Base-by-base conservation (phyloP, 2,329 filamentous ascomycete species). In the Tolypocladium sp. region DNA sequence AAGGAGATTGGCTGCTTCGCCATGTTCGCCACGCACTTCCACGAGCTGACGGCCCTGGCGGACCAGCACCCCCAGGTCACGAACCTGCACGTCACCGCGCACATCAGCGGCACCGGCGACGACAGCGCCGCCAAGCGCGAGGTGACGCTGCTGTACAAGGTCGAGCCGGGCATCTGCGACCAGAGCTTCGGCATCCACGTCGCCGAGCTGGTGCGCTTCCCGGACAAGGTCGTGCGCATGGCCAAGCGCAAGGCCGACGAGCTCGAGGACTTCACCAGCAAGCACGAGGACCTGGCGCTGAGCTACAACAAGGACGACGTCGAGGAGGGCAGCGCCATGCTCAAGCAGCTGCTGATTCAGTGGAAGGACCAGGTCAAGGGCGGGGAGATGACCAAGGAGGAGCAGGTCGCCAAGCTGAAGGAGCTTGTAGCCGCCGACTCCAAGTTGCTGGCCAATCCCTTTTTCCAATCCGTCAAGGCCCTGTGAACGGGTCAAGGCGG, bases 141-240 rank as follows among this genome's bases (percentile, higher is more conserved):
- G 76, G 95, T 99, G 54, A 97, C 93, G 1, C 82, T 99, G 8
- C 83, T 99, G 7, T 99, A 99, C 80, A 96, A 96, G 76, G 94
- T 99, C 41, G 91, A 96, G 69, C 90, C 91, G 0, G 94, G 94
- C 55, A 89, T 99, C 66, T 97, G 92, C 70, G 94, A 99, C 73
- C 94, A 99, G 76, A 94, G 89, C 60, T 99, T 99, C 72, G 94
- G 94, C 67, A 99, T 99, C 67, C 94, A 99, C 74, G 95, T 99
- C 17, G 94, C 94, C 1, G 94, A 99, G 76, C 83, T 99, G 7
- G 94, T 99, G 25, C 86, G 92, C 52, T 99, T 99, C 77, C 94
- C 94, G 0, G 88, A 91, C 66, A 99, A 99, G 77, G 95, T 99
- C 20, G 90, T 99, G 61, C 91, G 92, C 63, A 99, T 99, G 95